Base-by-base conservation (phyloP, 768 basidiomycete species). In the Leucocoprinus leucothites region DNA sequence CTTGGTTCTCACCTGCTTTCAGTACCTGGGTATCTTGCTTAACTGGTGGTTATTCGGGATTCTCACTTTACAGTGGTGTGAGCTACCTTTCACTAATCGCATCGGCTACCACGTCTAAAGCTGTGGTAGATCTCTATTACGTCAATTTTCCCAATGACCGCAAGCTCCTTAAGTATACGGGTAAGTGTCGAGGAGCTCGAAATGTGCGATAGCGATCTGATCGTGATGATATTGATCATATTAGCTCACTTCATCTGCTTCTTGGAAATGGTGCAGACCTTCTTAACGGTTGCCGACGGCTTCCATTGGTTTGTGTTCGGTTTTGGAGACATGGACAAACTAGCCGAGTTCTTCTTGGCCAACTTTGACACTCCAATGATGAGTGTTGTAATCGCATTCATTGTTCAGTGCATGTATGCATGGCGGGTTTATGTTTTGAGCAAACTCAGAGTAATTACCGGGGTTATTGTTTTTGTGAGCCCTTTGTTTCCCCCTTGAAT, bases 301-400 rank as follows among this genome's bases (percentile, higher is more conserved):
- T 56, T 48, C 19, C 54, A 56, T 22, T 56, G 54, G 54, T 56
- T 56, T 35, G 54, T 56, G 7, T 48, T 16, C n/a, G 54, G 54
- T 1, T 56, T 43, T n/a, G 54, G 54, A 16, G 40, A 56, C 21
- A 41, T 35, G 26, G 31, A 49, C 14, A 14, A 14, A 8, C 41
- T 56, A 3, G 38, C 13, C 9, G 54, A 43, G 28, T 56, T 48
- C 22, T 56, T 42, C 47, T 31, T 51, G 41, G 50, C 50, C 11
- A 51, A 51, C 24, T 42, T 51, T 18, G 50, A 51, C 25, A 13
- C 40, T 14, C 50, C 50, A 2, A 51, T 51, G n/a, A 42, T 51
- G 40, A 42, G 50, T 25, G 22, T 34, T 28, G 18, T 51, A 2
- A 42, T 51, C 9, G 50, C 50, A 18, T 9, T 51, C n/a, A 21